These are phyloP conservation scores for Diplodia scrobiculata DNA, from an alignment of 2,329 filamentous ascomycete genomes.

Conservation along the genomic window DNA sequence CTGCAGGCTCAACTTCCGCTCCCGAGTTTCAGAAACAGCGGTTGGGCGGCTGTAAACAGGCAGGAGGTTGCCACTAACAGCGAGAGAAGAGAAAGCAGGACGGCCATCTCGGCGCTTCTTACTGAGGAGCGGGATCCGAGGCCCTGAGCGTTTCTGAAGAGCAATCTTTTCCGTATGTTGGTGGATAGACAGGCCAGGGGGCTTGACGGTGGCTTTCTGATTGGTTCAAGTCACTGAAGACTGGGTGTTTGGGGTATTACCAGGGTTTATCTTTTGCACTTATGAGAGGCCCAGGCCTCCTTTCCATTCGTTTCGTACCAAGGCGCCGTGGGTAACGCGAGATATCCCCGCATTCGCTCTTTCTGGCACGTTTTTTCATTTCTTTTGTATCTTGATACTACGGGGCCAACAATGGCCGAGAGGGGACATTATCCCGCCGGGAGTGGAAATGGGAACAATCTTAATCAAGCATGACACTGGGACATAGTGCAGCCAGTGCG, in stretches of 20 bases:
- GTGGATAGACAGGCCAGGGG: conserved; percentile 5
- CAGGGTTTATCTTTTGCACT: background rate
- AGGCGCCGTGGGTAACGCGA: conserved; percentile 11
- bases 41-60: conserved; percentile 14
- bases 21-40: conserved; percentile 2
- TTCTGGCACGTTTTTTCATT: conserved; percentile 1
- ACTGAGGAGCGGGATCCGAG: conserved; percentile 28
- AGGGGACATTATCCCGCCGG: background rate
- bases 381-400: conserved; percentile 14
- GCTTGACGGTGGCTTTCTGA: conserved; percentile 10
- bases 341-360: conserved; percentile 14
- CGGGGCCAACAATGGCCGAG: conserved; percentile 9
- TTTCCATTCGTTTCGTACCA: conserved; percentile 22
- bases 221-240: background rate
- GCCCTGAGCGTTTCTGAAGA: conserved; percentile 2
- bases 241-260: conserved; percentile 2
- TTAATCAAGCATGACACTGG: conserved; percentile 7
- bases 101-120: conserved; percentile 21
- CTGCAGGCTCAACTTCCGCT: conserved; percentile 19
- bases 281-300: background rate
- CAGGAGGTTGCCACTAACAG: background rate
- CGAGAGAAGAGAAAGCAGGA: conserved; percentile 23
- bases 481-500: background rate
- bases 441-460: conserved; percentile 12
- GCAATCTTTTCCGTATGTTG: conserved; percentile 13